These are phyloP conservation scores for Fistulinella prunicolor DNA, from an alignment of 768 basidiomycete species.

Conservation along the genomic window DNA sequence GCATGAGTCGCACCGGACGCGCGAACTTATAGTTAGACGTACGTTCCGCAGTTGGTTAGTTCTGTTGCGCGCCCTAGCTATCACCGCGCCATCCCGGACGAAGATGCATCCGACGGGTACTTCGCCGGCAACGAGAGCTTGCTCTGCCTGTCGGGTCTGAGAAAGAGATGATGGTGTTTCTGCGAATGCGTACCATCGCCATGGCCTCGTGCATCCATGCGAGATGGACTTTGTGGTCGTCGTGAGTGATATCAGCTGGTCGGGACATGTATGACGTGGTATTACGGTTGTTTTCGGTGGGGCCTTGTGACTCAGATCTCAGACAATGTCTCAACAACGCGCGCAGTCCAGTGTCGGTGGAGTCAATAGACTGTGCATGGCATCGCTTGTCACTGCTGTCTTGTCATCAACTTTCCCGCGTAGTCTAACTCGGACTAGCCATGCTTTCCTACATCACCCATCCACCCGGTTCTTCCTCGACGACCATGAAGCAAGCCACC, in stretches of 20 bases:
- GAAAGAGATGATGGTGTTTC: neutral
- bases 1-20: neutral
- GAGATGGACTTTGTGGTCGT: conserved; percentile 35
- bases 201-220: conserved; percentile 84
- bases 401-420: conserved; percentile 14
- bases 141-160: conserved; percentile 59
- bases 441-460: conserved; percentile 9
- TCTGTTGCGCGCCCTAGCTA: conserved; percentile 87
- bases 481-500: conserved; percentile 15
- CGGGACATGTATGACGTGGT: neutral
- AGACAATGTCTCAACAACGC: too few relatives aligned
- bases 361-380: too few relatives aligned
- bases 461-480: neutral
- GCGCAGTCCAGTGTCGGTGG: too few relatives aligned
- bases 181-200: conserved; percentile 56
- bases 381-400: too few relatives aligned
- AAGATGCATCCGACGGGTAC: conserved; percentile 98
- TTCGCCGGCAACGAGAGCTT: conserved; percentile 81
- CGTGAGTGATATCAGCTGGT: conserved; percentile 2
- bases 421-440: neutral
- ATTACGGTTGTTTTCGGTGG: neutral
- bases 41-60: conserved; percentile 95
- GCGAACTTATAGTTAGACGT: conserved; percentile 19
- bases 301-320: too few relatives aligned
- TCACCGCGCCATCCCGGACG: conserved; percentile 69